phyloP scores from a whole-genome alignment of 2,329 filamentous ascomycete species.

The Escovopsis weberi region DNA sequence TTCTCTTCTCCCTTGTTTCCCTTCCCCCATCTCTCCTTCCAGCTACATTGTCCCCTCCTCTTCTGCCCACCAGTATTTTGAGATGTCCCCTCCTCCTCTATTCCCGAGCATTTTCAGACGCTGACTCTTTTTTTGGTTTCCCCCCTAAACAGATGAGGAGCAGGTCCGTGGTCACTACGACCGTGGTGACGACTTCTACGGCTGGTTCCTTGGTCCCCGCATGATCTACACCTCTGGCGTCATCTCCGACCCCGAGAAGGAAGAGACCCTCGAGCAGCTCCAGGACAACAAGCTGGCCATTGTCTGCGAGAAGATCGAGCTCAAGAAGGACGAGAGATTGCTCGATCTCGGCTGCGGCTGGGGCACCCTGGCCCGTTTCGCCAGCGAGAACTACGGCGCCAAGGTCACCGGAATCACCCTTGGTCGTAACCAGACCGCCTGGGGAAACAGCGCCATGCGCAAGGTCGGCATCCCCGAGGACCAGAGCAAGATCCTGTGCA shows the following conservation, averaged over 20 bases:
- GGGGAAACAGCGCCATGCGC: slow-evolving; percentile 84
- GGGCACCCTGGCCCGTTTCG: slow-evolving; percentile 91
- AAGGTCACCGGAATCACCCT: slow-evolving; percentile 82
- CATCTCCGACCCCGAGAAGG: slow-evolving; percentile 72
- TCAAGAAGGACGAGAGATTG: slow-evolving; percentile 67
- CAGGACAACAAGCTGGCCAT: slow-evolving; percentile 95
- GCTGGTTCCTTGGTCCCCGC: slow-evolving; percentile 92
- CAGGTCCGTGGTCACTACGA: slow-evolving; percentile 97
- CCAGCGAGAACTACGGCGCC: slow-evolving; percentile 81
- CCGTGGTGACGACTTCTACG: slow-evolving; percentile 95
- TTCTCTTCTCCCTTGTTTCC: too few relatives aligned
- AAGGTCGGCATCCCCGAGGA: slow-evolving; percentile 68
- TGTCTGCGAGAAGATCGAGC: slow-evolving; percentile 88
- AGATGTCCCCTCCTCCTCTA: too few relatives aligned
- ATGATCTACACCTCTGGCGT: slow-evolving; percentile 98
- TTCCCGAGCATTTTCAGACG: too few relatives aligned
- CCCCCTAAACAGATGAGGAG: slow-evolving; percentile 52
- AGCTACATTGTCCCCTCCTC: not conserved
- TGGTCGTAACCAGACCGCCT: slow-evolving; percentile 89
- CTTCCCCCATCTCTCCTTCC: not conserved
- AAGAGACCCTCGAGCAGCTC: slow-evolving; percentile 85
- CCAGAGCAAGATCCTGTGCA: slow-evolving; percentile 85
- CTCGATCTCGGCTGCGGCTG: slow-evolving; percentile 96
- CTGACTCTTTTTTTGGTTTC: too few relatives aligned
- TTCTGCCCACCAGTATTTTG: too few relatives aligned